A percentile compares a stretch with the other conserved stretches of the same genome.
Evolutionary conservation across 225 moss, liverwort and hornwort species (phyloP).

Genomic region (Neckera pumila): DNA sequence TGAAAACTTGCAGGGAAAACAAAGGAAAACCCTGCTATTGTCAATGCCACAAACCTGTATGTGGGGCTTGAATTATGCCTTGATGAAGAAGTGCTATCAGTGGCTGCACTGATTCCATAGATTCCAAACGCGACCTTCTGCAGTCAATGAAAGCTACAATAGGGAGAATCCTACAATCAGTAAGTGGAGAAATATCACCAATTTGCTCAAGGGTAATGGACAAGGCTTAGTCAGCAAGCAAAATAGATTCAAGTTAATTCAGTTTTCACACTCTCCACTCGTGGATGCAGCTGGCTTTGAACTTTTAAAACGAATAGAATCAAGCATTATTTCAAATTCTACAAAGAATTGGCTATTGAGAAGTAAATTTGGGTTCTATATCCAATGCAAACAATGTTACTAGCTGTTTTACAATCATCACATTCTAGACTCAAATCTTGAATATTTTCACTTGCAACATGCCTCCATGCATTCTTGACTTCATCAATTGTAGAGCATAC

Average conservation of each 20-base stretch:
- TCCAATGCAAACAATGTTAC: too few relatives aligned
- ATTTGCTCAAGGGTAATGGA: not conserved
- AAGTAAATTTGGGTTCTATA: too few relatives aligned
- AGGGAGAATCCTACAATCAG: not conserved
- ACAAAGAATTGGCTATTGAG: not conserved
- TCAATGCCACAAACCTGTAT: conserved; percentile 15
- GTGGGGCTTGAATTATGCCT: not conserved
- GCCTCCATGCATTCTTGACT: too few relatives aligned
- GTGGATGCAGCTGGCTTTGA: not conserved
- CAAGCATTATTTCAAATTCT: not conserved
- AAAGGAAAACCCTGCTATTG: conserved; percentile 4
- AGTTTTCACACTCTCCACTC: not conserved
- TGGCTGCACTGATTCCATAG: not conserved
- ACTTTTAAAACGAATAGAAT: not conserved
- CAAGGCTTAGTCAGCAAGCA: not conserved
- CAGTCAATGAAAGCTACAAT: not conserved
- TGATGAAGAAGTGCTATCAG: not conserved
- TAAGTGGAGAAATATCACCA: not conserved
- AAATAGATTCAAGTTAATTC: not conserved
- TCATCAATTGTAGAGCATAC: too few relatives aligned
- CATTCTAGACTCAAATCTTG: too few relatives aligned
- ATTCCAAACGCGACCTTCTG: not conserved
- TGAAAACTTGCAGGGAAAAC: conserved; percentile 7
- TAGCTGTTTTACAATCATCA: too few relatives aligned
- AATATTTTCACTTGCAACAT: too few relatives aligned